These are phyloP conservation scores for Solanum etuberosum DNA, from an alignment of 257 asterid species.

Conservation along the genomic window DNA sequence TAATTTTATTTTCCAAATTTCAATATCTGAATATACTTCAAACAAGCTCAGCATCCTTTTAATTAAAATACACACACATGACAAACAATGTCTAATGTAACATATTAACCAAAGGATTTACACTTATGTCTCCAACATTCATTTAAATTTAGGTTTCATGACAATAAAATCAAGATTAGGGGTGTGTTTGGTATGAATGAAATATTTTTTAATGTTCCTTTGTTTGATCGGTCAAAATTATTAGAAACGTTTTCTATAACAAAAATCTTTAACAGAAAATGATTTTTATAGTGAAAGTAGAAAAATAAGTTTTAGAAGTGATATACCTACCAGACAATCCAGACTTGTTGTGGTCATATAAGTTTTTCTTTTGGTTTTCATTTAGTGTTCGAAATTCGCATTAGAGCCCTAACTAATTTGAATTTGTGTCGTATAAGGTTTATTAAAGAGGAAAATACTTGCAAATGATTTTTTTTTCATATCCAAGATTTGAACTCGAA, in stretches of 20 bases:
- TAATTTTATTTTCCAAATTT: background rate
- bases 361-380: background rate
- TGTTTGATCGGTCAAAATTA: background rate
- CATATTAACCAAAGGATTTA: background rate
- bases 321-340: no score
- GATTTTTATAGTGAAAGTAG: no score
- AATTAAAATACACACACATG: background rate
- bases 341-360: background rate
- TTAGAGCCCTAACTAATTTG: background rate
- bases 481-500: background rate
- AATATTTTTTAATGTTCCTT: background rate
- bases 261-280: no score
- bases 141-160: background rate
- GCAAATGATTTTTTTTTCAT: background rate
- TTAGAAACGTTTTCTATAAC: no score
- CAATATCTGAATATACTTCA: background rate
- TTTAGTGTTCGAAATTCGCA: fast-evolving
- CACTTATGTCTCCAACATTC: background rate
- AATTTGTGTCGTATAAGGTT: background rate
- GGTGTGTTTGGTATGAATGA: background rate
- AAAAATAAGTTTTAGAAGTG: no score
- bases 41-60: background rate
- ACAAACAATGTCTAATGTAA: background rate
- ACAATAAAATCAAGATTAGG: background rate
- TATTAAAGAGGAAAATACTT: background rate